Evolutionary conservation across 2,329 filamentous ascomycete species (phyloP), one percentile per base, ranked within the genome.

Genomic region (Phyllosticta citribraziliensis): DNA sequence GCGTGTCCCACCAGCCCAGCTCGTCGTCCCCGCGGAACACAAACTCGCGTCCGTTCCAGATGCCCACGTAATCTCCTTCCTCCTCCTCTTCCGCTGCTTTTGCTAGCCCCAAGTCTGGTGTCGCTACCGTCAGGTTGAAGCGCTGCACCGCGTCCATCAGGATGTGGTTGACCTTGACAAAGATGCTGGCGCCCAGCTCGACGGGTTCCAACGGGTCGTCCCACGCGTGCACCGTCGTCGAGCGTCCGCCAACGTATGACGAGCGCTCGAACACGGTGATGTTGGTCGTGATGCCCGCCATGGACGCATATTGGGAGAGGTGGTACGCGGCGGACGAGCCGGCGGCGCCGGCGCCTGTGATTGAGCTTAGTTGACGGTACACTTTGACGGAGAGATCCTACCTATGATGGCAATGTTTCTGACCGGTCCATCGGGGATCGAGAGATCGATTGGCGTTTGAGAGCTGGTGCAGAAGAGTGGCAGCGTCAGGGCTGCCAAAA

Each of bases 181-280:
- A 99, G 67, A 97, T 96, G 64, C 88, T 93, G 11, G 89, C 94
- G 17, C 94, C 94, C 0, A 97, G 79, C 73, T 99, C 94, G 40
- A 96, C 82, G 1, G 88, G 88, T 50, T 86, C 77, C 0, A 76
- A 65, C 1, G 85, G 78, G 67, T 93, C 81, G 65, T 84, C 81
- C 70, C 88, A 93, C 2, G 85, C 86, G 68, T 91, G 79, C 19
- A 96, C 88, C 0, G 92, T 97, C 30, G 92, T 89, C 8, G 88
- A 88, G 25, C 94, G 88, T 9, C 94, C 94, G 30, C 94, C 94
- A 52, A 97, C 81, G 66, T 86, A 89, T 33, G 78, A 73, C 17
- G 84, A 85, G 66, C 87, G 88, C 70, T 99, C 94, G 72, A 93
- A 97, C 27, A 99, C 79, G 22, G 91, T 96, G 67, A 97, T 87